Conservation (phyloP, 2,329 filamentous ascomycete genomes). For the Diplodia sapinea region DNA sequence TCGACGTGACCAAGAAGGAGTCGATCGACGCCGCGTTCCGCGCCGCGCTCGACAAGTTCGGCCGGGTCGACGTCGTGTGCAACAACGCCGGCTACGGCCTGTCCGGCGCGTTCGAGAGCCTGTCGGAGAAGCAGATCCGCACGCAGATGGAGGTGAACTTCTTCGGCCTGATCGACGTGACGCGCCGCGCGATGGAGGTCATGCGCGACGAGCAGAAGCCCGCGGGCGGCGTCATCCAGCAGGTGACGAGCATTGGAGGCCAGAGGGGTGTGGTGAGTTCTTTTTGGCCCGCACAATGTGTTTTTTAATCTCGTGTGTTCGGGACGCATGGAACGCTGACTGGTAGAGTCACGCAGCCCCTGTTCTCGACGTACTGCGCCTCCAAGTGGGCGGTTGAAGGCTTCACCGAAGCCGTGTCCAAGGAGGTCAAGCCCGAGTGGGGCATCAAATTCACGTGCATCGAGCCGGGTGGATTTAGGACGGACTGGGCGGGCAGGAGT, state of each 20-base stretch:
- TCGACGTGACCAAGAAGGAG: constrained; percentile 59
- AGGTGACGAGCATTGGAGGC: constrained; percentile 62
- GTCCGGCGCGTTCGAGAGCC: constrained; percentile 59
- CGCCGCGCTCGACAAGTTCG: constrained; percentile 56
- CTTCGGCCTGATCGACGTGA: constrained; percentile 63
- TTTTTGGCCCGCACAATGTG: not conserved
- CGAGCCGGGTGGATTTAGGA: constrained; percentile 55
- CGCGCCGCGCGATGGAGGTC: constrained; percentile 37
- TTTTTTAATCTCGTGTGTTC: no score
- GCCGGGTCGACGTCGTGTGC: constrained; percentile 63
- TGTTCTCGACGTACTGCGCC: constrained; percentile 21
- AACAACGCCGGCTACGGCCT: constrained; percentile 68
- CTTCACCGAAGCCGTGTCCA: constrained; percentile 52
- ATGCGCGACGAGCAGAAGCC: constrained; percentile 38
- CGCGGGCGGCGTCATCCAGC: constrained; percentile 61
- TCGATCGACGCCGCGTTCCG: constrained; percentile 57
- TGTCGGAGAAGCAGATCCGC: constrained; percentile 56
- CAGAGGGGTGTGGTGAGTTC: constrained; percentile 45
- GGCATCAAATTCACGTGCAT: constrained; percentile 54
- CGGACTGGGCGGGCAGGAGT: constrained; percentile 54
- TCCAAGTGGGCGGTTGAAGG: constrained; percentile 57
- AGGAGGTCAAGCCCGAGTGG: constrained; percentile 52
- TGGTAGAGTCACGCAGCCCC: not conserved
- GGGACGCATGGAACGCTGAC: no score
- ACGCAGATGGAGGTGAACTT: constrained; percentile 66